Evolutionary conservation across 176 grass and related monocot genomes (phyloP).

Genomic region (Tillandsia leiboldiana): DNA sequence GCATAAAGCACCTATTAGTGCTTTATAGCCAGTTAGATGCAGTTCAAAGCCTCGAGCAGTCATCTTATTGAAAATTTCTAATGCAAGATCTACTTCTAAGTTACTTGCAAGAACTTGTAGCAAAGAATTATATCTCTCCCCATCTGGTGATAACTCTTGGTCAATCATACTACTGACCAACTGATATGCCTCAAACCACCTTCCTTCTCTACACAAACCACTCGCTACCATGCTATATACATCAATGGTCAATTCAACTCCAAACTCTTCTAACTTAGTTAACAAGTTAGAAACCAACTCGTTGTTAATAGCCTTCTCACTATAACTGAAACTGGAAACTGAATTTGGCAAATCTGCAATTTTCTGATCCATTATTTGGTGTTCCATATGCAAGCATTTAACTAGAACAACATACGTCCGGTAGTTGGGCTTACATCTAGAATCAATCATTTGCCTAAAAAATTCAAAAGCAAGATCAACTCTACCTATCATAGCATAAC

Average conservation of each 20-base stretch:
- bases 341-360: slow-evolving; percentile 32
- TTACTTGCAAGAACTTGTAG: too few relatives aligned
- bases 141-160: slow-evolving; percentile 34
- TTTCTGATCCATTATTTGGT: slow-evolving; percentile 33
- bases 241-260: slow-evolving; percentile 29
- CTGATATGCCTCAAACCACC: slow-evolving; percentile 47
- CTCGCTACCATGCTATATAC: slow-evolving; percentile 23
- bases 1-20: slow-evolving; percentile 49
- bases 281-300: slow-evolving; percentile 30
- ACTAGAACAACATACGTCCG: slow-evolving; percentile 43
- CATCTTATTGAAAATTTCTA: too few relatives aligned
- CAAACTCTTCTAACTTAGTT: slow-evolving; percentile 37
- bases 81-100: too few relatives aligned
- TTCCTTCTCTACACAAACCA: slow-evolving; percentile 48
- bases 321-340: slow-evolving; percentile 19
- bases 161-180: slow-evolving; percentile 33
- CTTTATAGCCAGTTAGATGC: slow-evolving; percentile 38
- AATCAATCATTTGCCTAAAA: slow-evolving; percentile 33
- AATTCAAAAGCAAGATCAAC: slow-evolving; percentile 37
- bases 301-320: slow-evolving; percentile 22
- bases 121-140: slow-evolving; percentile 41
- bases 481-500: slow-evolving; percentile 40
- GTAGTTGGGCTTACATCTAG: slow-evolving; percentile 40
- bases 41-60: too few relatives aligned
- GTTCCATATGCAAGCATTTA: slow-evolving; percentile 43